Evolutionary conservation across 2,329 filamentous ascomycete genomes (phyloP).

Genomic region (Pseudogymnoascus sp.): DNA sequence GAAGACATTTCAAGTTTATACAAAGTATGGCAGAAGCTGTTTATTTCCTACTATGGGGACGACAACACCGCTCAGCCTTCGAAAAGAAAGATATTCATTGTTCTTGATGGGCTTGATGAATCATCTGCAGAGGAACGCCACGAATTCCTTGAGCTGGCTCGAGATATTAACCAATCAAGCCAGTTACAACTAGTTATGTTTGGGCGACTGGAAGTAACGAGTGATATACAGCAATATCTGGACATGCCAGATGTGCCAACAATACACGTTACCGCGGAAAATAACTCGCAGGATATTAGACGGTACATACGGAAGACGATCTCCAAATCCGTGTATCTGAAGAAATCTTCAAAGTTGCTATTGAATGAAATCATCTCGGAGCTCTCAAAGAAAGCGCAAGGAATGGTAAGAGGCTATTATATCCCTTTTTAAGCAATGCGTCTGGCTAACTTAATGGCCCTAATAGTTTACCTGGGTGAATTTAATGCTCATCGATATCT

Average conservation of each 20-base stretch:
- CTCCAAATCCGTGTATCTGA: neutral
- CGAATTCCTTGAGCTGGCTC: neutral
- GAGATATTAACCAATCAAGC: neutral
- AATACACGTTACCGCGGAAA: neutral
- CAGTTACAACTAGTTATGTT: neutral
- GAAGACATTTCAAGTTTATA: neutral
- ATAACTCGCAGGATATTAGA: neutral
- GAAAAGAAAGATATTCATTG: neutral
- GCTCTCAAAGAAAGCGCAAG: neutral
- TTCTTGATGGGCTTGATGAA: neutral
- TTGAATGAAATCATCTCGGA: neutral
- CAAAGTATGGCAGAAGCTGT: neutral
- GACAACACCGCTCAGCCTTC: neutral
- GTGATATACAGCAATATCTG: neutral
- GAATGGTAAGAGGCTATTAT: neutral
- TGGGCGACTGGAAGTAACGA: neutral
- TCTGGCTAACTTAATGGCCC: neutral
- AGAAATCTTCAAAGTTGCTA: neutral
- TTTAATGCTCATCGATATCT: neutral
- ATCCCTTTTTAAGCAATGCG: neutral
- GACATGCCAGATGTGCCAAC: neutral
- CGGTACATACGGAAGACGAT: neutral
- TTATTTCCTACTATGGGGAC: neutral
- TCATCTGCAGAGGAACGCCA: neutral
- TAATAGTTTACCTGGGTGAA: neutral